Evolutionary conservation across 768 basidiomycete genomes (phyloP), one percentile per base, ranked within the genome.

Genomic region (Omphalotus guepiniiformis): DNA sequence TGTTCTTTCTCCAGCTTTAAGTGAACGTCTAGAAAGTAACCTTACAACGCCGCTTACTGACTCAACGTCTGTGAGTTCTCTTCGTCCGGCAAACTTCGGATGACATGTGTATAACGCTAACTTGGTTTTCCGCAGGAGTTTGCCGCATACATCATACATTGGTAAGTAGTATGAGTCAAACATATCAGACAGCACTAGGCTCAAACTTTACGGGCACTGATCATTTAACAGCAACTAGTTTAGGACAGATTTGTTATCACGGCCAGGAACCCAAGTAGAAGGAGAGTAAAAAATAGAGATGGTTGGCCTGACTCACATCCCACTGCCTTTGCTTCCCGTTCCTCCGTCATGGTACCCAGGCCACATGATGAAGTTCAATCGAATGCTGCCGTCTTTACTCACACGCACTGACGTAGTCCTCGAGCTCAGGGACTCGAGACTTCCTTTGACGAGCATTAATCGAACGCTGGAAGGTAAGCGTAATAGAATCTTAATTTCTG

Each of bases 271-370:
- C n/a, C 9, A 32, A 32, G n/a, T 32, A 32, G 30, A 32, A 32
- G 25, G 9, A n/a, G 25, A 41, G 9, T 41, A 16, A 6, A 22
- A 18, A 9, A 8, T 9, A 9, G 37, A 29, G 22, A 47, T 47
- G 46, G 46, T 36, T 22, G 54, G 59, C 18, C 25, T 49, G 23
- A 29, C 46, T 22, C 66, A 63, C 26, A 67, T 75, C 13, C 66
- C 67, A 16, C 61, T 67, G 48, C 72, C 72, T 42, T 40, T 54
- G 19, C 75, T 93, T 19, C 82, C 87, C 36, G 67, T 71, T 38
- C 83, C 90, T 25, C 85, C 86, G 42, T 93, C 93, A 75, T 96
- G 93, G 93, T 95, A 85, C 69, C 91, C 91, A 21, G 93, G 93
- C 27, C 93, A 97, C 67, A 97, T 96, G 93, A 85, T 82, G 66